Evolutionary conservation across 2,329 filamentous ascomycete genomes (phyloP).

Genomic region (Cadophora luteo-olivacea): DNA sequence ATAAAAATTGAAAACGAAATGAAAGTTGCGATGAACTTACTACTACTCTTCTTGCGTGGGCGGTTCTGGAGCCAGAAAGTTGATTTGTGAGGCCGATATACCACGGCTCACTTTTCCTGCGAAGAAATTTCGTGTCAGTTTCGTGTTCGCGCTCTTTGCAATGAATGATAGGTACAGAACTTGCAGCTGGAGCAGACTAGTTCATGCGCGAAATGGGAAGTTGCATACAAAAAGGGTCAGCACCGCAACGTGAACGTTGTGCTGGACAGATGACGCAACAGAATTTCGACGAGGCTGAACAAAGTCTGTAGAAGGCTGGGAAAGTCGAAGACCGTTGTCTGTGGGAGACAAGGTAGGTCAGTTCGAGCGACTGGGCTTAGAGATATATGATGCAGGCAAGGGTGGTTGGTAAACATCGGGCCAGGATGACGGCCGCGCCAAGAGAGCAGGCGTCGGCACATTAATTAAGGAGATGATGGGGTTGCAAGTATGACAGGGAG

Average conservation of each 20-base stretch:
- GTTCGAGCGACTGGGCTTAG: constrained; percentile 37
- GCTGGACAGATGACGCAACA: constrained; percentile 18
- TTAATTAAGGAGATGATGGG: constrained; percentile 40
- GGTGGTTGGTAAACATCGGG: constrained; percentile 40
- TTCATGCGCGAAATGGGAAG: constrained; percentile 34
- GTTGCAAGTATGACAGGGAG: constrained; percentile 35
- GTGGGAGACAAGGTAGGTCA: constrained; percentile 40
- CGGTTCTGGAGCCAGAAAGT: not conserved
- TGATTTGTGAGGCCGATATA: constrained; percentile 8
- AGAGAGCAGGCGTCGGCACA: constrained; percentile 40
- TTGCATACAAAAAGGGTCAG: constrained; percentile 35
- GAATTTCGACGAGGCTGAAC: constrained; percentile 29
- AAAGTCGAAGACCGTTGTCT: constrained; percentile 37
- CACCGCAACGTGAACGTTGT: not conserved
- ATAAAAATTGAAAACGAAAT: not conserved
- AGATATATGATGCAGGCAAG: constrained; percentile 44
- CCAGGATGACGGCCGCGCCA: constrained; percentile 22
- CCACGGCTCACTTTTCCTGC: constrained; percentile 10
- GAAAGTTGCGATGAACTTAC: constrained; percentile 28
- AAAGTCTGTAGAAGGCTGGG: constrained; percentile 33
- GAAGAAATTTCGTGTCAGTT: constrained; percentile 29
- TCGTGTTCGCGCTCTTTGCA: constrained; percentile 23
- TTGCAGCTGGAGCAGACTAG: constrained; percentile 31
- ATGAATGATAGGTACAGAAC: constrained; percentile 25
- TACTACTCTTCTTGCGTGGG: not conserved